Evolutionary conservation across 805 yeast species (phyloP), one percentile per base, ranked within the genome.

Genomic region (Pichia heedii): DNA sequence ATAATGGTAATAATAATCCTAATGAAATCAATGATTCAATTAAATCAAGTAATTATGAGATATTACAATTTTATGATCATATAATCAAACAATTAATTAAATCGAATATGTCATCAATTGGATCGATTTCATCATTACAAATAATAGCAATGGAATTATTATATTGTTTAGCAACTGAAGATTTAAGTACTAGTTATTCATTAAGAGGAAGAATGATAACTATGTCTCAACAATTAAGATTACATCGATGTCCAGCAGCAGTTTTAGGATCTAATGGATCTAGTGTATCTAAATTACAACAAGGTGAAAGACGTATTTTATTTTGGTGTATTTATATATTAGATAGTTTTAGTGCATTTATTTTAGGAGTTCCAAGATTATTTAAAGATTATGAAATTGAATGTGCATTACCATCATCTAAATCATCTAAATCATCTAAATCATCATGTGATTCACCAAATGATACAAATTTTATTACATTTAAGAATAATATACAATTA

Each of bases 241-340:
- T 88, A 37, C 95, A 87, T 58, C 70, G 94, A 52, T 83, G 95
- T 60, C 95, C 95, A 10, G 79, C 89, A 5, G 90, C 90, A 0
- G 88, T 85, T 4, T 64, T 82, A 40, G 76, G 78, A 3, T 70
- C 71, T n/a, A 70, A 69, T 45, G 90, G 90, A 1, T 71, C 82
- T 2, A 74, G 75, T 29, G 75, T 83, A 37, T 73, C 79, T 21
- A 74, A 72, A 50, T 70, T 77, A 47, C 89, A 82, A 65, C 93
- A 83, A 61, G 88, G 89, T 49, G 86, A 84, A 56, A 71, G 96
- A 49, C 74, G 95, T 57, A 74, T 84, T 30, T 62, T 85, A 33
- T 88, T 88, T 53, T 88, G 96, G 96, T 78, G 86, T 49, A 74
- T 81, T 36, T 87, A 84, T 60, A 71, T 79, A 24, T 67, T 88